These are phyloP conservation scores for Penicillium sp. DNA, from an alignment of 2,329 filamentous ascomycete species.

Conservation along the genomic window DNA sequence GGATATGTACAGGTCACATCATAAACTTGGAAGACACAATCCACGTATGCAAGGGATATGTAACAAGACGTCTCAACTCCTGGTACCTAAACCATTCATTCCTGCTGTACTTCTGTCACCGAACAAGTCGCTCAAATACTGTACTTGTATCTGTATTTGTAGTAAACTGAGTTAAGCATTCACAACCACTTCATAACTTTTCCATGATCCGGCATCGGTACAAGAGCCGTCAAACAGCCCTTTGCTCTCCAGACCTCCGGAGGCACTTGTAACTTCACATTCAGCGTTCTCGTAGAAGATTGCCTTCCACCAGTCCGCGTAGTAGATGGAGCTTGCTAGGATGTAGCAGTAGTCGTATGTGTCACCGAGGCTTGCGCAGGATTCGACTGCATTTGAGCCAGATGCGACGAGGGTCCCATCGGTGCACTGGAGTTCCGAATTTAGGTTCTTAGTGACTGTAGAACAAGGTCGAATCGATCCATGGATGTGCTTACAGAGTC, in stretches of 20 bases:
- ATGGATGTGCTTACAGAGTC: not conserved
- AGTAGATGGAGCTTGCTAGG: not conserved
- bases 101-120: no score
- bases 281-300: not conserved
- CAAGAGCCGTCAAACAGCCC: not conserved
- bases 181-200: not conserved
- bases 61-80: constrained; percentile 18
- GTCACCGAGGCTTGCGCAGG: not conserved
- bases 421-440: not conserved
- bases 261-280: not conserved
- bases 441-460: not conserved
- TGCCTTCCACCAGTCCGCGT: not conserved
- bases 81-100: no score
- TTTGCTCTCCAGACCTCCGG: not conserved
- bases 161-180: not conserved
- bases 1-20: not conserved
- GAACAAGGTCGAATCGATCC: no score
- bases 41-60: constrained; percentile 1
- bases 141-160: not conserved
- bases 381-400: not conserved
- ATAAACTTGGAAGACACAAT: not conserved
- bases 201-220: not conserved
- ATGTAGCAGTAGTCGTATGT: not conserved
- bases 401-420: not conserved
- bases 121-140: no score